Base-by-base conservation (phyloP, 2,329 filamentous ascomycete species). In the Diaporthe sp. region DNA sequence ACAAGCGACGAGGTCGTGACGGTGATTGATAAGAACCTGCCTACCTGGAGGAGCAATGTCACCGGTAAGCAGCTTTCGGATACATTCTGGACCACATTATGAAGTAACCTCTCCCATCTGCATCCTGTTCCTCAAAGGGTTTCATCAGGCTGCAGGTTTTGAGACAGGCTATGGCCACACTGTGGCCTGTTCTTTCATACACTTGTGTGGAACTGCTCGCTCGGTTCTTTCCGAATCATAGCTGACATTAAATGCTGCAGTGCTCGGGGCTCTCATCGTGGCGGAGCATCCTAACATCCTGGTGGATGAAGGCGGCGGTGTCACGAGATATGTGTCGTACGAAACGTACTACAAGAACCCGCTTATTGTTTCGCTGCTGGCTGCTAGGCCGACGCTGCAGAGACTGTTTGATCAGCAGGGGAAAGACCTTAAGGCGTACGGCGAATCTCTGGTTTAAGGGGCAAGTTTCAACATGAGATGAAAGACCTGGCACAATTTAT, bases 1-100 rank as follows among this genome's bases (percentile, higher is more conserved):
- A 81, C 79, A 5, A 82, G 80, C 60, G 57, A 70, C 15, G 81
- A 82, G 74, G 70, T 79, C 6, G 75, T 82, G n/a, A 81, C 79
- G 25, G 58, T 77, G 4, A 51, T 81, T 15, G 53, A 71, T 1
- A 47, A 34, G 34, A 25, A 55, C 13, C 9, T 82, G 20, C 78
- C 76, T 2, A 77, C 80, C n/a, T 82, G 81, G 81, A 77, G 76
- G 28, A 82, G 79, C 61, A 77, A 81, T 63, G 76, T 79, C 31
- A 61, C 39, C 1, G 37, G 37, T 39, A 39, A 39, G 37, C 37
- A 13, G 37, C 37, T 39, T 39, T 39, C 37, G 37, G 37, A 39
- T 13, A 39, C 37, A 4, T 13, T 4, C 3, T 39, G 10, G 10
- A 39, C 37, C 37, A 12, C 37, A 12, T 39, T 39, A 0, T 15